Evolutionary conservation across 306 rosid genomes (phyloP).

Genomic region (Geum urbanum): DNA sequence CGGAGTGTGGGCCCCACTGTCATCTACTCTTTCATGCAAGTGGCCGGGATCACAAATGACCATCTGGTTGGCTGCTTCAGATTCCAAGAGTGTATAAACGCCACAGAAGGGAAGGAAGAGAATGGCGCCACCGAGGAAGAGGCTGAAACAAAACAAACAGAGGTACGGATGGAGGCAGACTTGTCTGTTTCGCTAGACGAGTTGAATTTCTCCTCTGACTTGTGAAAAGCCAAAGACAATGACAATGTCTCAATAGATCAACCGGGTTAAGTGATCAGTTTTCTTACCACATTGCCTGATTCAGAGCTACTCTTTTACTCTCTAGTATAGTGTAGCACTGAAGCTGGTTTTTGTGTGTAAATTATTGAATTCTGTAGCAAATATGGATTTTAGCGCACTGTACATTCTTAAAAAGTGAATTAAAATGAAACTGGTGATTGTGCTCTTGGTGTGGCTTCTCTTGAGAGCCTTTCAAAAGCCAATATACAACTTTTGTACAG

Average conservation of each 20-base stretch:
- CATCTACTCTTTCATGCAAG: conserved; percentile 79
- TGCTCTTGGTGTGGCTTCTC: conserved; percentile 42
- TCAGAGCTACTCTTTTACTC: conserved; percentile 21
- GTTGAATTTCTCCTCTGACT: conserved; percentile 61
- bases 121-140: conserved; percentile 35
- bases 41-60: conserved; percentile 66
- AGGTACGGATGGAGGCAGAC: conserved; percentile 39
- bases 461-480: conserved; percentile 33
- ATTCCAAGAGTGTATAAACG: conserved; percentile 58
- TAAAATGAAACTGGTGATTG: conserved; percentile 38
- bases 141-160: conserved; percentile 33
- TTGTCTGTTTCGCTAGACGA: conserved; percentile 53
- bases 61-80: conserved; percentile 74
- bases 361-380: conserved; percentile 43
- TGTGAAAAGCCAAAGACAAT: conserved; percentile 8
- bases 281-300: conserved; percentile 25
- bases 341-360: conserved; percentile 46
- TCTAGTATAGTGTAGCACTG: conserved; percentile 33
- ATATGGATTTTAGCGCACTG: conserved; percentile 32
- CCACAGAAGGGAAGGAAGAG: conserved; percentile 54
- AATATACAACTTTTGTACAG: conserved; percentile 57
- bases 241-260: not conserved
- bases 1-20: conserved; percentile 73
- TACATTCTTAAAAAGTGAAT: conserved; percentile 41
- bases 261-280: conserved; percentile 30